These are phyloP conservation scores for Alternaria ethzedia DNA, from an alignment of 2,329 filamentous ascomycete species.

Conservation along the genomic window DNA sequence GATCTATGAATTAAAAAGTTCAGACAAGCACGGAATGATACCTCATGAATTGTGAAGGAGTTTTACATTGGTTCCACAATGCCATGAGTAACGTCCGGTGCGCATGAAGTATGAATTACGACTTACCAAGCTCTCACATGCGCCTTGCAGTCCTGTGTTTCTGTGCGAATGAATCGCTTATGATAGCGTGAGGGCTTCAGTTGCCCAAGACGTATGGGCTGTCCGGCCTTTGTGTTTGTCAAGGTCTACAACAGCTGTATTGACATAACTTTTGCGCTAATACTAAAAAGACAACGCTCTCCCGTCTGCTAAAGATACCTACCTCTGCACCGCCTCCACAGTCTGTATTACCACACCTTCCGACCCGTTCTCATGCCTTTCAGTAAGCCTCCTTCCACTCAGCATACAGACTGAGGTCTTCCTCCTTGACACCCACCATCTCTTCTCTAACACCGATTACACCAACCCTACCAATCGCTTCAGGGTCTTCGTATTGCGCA, in stretches of 20 bases:
- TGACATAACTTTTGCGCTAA: constrained; percentile 4
- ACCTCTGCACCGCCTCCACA: not conserved
- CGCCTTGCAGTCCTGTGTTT: not conserved
- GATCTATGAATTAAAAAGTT: constrained; percentile 52
- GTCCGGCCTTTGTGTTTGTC: not conserved
- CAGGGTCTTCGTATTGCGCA: constrained; percentile 65
- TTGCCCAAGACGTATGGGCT: not conserved
- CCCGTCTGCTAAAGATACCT: not conserved
- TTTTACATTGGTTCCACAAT: not conserved
- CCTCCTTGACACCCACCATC: constrained; percentile 66
- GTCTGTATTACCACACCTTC: not conserved
- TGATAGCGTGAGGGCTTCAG: not conserved
- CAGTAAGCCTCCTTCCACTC: constrained; percentile 43
- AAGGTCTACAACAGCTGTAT: not conserved
- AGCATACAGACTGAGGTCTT: constrained; percentile 50
- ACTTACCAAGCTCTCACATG: not conserved
- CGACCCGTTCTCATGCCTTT: not conserved
- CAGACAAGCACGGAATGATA: constrained; percentile 35
- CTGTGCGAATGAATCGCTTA: not conserved
- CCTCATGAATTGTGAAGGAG: constrained; percentile 21
- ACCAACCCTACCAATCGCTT: constrained; percentile 62
- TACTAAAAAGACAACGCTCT: not conserved
- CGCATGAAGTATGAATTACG: not conserved
- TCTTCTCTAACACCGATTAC: constrained; percentile 74
- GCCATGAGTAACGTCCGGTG: not conserved